phyloP scores from a whole-genome alignment of 2,329 filamentous ascomycete genomes.

The Leptographium wingfieldii region DNA sequence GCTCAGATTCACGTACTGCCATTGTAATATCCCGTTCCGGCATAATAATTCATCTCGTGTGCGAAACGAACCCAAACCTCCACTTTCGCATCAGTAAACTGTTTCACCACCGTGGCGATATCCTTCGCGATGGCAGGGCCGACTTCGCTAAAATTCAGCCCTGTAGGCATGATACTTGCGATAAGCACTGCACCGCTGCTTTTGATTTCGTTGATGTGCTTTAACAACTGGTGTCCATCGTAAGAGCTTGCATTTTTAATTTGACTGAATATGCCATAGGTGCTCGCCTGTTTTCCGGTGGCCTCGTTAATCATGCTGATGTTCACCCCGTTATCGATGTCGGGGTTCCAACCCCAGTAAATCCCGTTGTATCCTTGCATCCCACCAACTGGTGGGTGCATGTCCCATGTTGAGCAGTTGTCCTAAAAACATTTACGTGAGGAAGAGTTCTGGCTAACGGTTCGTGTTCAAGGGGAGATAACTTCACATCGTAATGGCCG shows the following conservation, averaged over 20 bases:
- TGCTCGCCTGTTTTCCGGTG: background rate
- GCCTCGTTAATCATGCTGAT: background rate
- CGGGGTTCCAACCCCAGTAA: conserved; percentile 1
- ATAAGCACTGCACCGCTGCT: background rate
- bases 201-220: background rate
- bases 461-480: background rate
- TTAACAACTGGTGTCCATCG: background rate
- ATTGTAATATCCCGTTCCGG: background rate
- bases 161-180: background rate
- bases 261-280: background rate
- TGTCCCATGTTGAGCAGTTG: background rate
- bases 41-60: conserved; percentile 1
- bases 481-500: background rate
- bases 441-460: too few species aligned
- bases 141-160: background rate
- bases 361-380: conserved; percentile 1
- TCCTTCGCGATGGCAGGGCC: background rate
- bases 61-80: conserved; percentile 1
- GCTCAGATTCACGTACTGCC: background rate
- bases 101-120: background rate
- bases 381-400: background rate
- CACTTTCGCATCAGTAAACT: background rate
- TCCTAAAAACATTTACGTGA: background rate
- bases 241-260: background rate
- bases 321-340: background rate